Base-by-base conservation (phyloP, 441 rosid species). In the Eruca vesicaria region DNA sequence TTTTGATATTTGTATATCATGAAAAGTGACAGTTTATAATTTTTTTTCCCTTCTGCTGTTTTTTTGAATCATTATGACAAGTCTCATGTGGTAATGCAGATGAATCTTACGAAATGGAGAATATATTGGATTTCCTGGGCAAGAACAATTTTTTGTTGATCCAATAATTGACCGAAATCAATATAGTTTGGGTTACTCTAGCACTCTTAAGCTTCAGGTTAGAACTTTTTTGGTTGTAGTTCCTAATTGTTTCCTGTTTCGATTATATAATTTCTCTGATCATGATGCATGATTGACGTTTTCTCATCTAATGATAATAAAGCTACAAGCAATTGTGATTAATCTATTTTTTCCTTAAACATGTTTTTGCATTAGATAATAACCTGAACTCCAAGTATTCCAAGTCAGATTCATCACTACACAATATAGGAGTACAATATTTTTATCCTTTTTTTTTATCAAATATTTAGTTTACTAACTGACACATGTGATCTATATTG, bases 291-390 rank as follows among this genome's bases (percentile, higher is more conserved):
- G 43, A 36, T 36, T 36, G 14, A 36, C 43, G 14, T 11, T 36
- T 36, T 36, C 12, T 36, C 11, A 36, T 36, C 43, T 36, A 36
- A 11, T 36, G 14, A 11, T 36, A 36, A 35, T 35, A 35, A 35
- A 35, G 41, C 41, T 35, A 35, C 41, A 35, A 35, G 41, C 41
- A 35, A 35, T 9, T 35, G 41, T 35, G 41, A 35, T 35, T 9
- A 0, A 23, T 28, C 14, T 50, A 33, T 61, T 59, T 4, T 36
- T 62, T 57, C 84, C 41, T 71, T 71, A 66, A 59, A 64, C 63
- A 93, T 97, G 91, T 90, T 82, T 70, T 92, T 64, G 98, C 97
- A 32, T 93, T 90, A 73, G 93, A 93, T 80, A 91, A 76, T 81
- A 77, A 79, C 60, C 79, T 80, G 69, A 86, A 75, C 72, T 78